phyloP scores from a whole-genome alignment of 2,329 filamentous ascomycete species.

The Rutstroemia sydowiana region DNA sequence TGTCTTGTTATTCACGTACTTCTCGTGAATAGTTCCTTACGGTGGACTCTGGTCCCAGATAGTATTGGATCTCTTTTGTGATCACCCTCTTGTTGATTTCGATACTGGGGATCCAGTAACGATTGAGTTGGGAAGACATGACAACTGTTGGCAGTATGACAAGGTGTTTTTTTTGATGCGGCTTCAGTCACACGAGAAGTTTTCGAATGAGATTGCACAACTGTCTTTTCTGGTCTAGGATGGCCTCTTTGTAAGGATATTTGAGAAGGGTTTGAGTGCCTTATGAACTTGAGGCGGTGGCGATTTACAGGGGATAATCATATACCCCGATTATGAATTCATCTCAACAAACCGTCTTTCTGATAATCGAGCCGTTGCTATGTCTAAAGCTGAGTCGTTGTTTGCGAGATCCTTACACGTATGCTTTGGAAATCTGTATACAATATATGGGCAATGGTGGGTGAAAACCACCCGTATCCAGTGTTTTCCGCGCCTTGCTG shows the following conservation, averaged over 20 bases:
- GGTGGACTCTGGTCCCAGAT: slow-evolving; percentile 50
- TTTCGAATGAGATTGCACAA: slow-evolving; percentile 11
- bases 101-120: slow-evolving; percentile 53
- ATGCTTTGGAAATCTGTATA: slow-evolving; percentile 1
- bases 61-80: slow-evolving; percentile 49
- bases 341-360: slow-evolving; percentile 1
- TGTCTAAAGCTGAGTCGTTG: background rate
- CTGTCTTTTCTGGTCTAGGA: background rate
- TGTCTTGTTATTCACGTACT: slow-evolving; percentile 33
- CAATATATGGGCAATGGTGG: background rate
- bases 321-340: background rate
- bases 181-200: slow-evolving; percentile 4
- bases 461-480: slow-evolving; percentile 1
- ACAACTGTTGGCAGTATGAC: slow-evolving; percentile 19
- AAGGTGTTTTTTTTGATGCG: background rate
- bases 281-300: slow-evolving; percentile 1
- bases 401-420: slow-evolving; percentile 2
- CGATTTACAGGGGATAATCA: background rate
- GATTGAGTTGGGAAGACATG: slow-evolving; percentile 40
- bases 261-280: background rate
- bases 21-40: slow-evolving; percentile 50
- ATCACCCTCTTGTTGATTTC: slow-evolving; percentile 56
- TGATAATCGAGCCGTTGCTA: background rate
- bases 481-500: slow-evolving; percentile 5
- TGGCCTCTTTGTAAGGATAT: background rate